Base-by-base conservation (phyloP, 192 early-diverging fungal species). In the Borealophlyctis nickersoniae region DNA sequence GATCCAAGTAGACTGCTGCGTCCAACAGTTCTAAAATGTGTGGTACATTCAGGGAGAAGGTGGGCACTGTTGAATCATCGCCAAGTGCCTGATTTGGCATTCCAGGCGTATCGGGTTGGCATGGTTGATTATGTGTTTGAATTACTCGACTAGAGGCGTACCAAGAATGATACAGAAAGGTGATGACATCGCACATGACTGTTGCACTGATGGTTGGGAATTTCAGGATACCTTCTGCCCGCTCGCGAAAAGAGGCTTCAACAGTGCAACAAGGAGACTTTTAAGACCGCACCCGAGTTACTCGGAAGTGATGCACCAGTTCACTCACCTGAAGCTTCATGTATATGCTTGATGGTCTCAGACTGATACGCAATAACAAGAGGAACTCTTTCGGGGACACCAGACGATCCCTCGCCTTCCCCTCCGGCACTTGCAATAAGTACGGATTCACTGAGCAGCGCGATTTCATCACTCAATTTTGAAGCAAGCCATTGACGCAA, bases 1-100 rank as follows among this genome's bases (percentile, higher is more conserved):
- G 36, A 35, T 60, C 58, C n/a, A 68, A 49, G 51, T 68, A 68
- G 11, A 68, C 48, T 26, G 66, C 57, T 14, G 66, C 66, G 1
- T 60, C 66, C 51, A 68, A 61, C 2, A 68, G 30, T 16, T 68
- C 66, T 11, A 68, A 68, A 23, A 68, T 31, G 19, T 52, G 35
- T n/a, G 26, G 5, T 2, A 45, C n/a, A 33, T 58, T 22, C n/a
- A 56, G 65, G 30, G 22, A 28, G 45, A 56, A 66, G 53, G n/a
- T 2, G 53, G 14, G 23, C 16, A 14, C 1, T 23, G 24, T n/a
- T 23, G 24, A 16, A 55, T 23, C 23, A 14, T 26, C 53, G 16
- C 53, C 19, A 49, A 49, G 24, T 55, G 23, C 24, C 24, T 14
- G 16, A 14, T 26, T 16, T 26, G 16, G 16, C 53, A 14, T 55